Percentiles rank a stretch among this genome's conserved stretches.
phyloP scores from a whole-genome alignment of 371 early-diverging fungal species.

The Mortierella sp. region DNA sequence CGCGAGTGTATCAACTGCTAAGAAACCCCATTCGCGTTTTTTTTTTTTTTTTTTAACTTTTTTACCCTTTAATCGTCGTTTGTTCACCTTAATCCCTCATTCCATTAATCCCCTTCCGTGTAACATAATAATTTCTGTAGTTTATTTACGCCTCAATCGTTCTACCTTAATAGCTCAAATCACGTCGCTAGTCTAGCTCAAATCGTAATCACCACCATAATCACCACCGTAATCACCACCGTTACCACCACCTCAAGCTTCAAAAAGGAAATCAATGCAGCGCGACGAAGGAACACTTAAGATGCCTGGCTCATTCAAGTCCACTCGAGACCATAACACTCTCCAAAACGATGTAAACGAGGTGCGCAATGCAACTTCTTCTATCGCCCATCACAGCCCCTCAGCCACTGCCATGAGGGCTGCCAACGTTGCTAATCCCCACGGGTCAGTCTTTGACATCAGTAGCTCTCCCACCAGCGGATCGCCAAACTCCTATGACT shows the following conservation, averaged over 20 bases:
- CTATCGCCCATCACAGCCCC: not conserved
- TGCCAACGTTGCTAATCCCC: constrained; percentile 15
- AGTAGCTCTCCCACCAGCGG: constrained; percentile 24
- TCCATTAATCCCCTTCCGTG: not conserved
- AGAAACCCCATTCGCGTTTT: not conserved
- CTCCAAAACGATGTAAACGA: not conserved
- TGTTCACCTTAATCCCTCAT: not conserved
- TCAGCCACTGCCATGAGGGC: constrained; percentile 28
- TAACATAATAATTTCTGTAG: too few species aligned
- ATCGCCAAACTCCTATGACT: constrained; percentile 11
- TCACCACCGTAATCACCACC: not conserved
- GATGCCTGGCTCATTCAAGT: not conserved
- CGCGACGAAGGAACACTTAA: not conserved
- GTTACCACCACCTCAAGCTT: too few species aligned
- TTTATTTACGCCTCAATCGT: not conserved
- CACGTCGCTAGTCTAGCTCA: not conserved
- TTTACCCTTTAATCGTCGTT: not conserved
- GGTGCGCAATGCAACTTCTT: not conserved
- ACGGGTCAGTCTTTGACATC: constrained; percentile 14
- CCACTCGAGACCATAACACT: not conserved
- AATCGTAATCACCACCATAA: not conserved
- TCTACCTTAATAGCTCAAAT: not conserved
- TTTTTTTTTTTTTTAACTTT: not conserved
- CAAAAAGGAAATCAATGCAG: not conserved
- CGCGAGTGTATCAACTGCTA: not conserved